phyloP scores from a whole-genome alignment of 352 stramenopile genomes.

The Globisporangium paddicum region DNA sequence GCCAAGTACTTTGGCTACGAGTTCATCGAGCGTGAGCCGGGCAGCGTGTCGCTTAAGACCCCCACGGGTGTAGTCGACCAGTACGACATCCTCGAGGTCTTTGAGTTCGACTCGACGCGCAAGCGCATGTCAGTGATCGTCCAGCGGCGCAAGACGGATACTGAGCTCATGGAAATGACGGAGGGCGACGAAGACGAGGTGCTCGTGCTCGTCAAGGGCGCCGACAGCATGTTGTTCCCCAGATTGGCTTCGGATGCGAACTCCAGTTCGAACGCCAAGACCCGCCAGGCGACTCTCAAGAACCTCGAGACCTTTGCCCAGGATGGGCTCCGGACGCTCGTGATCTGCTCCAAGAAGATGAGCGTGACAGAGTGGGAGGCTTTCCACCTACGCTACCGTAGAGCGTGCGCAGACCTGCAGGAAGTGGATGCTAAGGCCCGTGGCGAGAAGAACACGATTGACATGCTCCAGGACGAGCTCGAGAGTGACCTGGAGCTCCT shows the following conservation, averaged over 20 bases:
- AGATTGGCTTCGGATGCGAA: slow-evolving; percentile 31
- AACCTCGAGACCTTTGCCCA: slow-evolving; percentile 83
- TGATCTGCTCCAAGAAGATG: slow-evolving; percentile 74
- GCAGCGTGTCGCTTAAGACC: slow-evolving; percentile 64
- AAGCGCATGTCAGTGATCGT: slow-evolving; percentile 89
- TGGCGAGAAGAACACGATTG: slow-evolving; percentile 58
- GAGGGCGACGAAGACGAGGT: slow-evolving; percentile 72
- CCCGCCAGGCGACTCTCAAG: slow-evolving; percentile 41
- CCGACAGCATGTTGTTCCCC: slow-evolving; percentile 85
- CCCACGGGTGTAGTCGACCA: slow-evolving; percentile 48
- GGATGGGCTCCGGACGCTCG: slow-evolving; percentile 85
- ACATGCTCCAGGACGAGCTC: slow-evolving; percentile 69
- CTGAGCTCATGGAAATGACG: slow-evolving; percentile 63
- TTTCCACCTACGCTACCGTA: slow-evolving; percentile 68
- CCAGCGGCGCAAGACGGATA: slow-evolving; percentile 58
- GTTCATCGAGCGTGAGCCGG: slow-evolving; percentile 66
- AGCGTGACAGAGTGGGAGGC: slow-evolving; percentile 47
- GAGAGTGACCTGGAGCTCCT: slow-evolving; percentile 75
- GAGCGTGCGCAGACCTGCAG: slow-evolving; percentile 47
- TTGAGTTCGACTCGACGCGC: slow-evolving; percentile 90
- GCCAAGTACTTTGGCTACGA: slow-evolving; percentile 87
- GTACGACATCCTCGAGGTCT: slow-evolving; percentile 91
- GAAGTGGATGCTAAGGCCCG: slow-evolving; percentile 68
- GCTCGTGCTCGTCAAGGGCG: slow-evolving; percentile 73
- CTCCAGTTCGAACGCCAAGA: slow-evolving; percentile 34